These are phyloP conservation scores for Auriculariales sp. DNA, from an alignment of 768 basidiomycete genomes.

Conservation along the genomic window DNA sequence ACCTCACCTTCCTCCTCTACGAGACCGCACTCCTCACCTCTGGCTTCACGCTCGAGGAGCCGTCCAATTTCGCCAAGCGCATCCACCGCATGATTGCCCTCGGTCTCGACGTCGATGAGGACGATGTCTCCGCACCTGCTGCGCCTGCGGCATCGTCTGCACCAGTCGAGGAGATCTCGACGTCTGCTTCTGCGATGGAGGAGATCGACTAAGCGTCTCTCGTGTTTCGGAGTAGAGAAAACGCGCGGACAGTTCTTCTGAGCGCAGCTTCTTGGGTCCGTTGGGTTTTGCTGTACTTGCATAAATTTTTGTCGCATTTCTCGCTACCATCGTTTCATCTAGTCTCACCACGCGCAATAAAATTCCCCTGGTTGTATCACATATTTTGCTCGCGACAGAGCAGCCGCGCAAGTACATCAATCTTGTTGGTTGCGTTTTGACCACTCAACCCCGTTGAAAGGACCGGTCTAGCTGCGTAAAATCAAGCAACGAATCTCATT, in stretches of 20 bases:
- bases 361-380: too few species aligned
- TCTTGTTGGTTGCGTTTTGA: too few species aligned
- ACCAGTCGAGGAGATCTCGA: constrained; percentile 31
- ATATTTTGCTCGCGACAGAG: too few species aligned
- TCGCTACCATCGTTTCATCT: constrained; percentile 14
- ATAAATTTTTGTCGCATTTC: constrained; percentile 13
- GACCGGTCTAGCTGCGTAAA: too few species aligned
- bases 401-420: too few species aligned
- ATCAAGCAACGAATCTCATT: too few species aligned
- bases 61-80: constrained; percentile 86
- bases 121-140: constrained; percentile 36
- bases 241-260: background rate
- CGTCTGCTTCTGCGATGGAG: constrained; percentile 83
- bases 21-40: constrained; percentile 94
- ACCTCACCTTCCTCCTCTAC: constrained; percentile 89
- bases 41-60: constrained; percentile 91
- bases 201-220: constrained; percentile 69
- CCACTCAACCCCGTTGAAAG: too few species aligned
- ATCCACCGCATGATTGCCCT: constrained; percentile 96
- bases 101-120: constrained; percentile 81
- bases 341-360: too few species aligned
- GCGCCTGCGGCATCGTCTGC: constrained; percentile 33
- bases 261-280: background rate
- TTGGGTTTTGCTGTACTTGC: constrained; percentile 11
- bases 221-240: background rate